Evolutionary conservation across 768 basidiomycete species (phyloP).

Genomic region (Cystobasidiopsis lactophilus): DNA sequence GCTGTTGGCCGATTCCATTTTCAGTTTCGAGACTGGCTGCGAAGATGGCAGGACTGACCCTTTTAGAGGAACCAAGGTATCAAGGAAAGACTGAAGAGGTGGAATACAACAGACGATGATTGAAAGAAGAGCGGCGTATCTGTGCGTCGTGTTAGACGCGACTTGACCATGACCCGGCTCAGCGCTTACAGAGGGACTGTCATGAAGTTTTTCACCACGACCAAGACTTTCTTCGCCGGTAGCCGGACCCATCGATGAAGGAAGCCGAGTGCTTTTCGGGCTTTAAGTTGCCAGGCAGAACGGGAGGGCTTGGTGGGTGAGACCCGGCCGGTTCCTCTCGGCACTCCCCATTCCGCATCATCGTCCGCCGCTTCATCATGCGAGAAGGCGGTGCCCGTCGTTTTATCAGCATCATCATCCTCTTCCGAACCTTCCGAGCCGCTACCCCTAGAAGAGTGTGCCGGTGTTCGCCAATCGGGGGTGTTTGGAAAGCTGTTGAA

Average conservation of each 20-base stretch:
- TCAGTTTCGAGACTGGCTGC: neutral
- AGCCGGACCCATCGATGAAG: conserved; percentile 18
- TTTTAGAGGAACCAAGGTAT: conserved; percentile 30
- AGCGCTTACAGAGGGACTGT: conserved; percentile 53
- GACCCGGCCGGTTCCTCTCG: conserved; percentile 10
- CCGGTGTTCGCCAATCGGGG: conserved; percentile 8
- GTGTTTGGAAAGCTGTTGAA: conserved; percentile 21
- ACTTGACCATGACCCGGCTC: neutral
- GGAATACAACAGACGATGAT: conserved; percentile 37
- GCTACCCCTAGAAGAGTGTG: neutral
- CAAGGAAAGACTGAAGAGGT: conserved; percentile 48
- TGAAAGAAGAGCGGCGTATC: conserved; percentile 14
- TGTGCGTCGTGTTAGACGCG: no score
- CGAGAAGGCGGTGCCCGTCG: neutral
- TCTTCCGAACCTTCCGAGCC: conserved; percentile 1
- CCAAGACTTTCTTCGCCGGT: conserved; percentile 7
- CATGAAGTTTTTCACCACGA: conserved; percentile 45
- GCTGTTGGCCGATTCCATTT: conserved; percentile 1
- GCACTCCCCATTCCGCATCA: conserved; percentile 4
- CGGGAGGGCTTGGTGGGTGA: neutral
- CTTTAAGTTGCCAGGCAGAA: conserved; percentile 12
- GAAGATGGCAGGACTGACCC: neutral
- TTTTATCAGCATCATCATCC: conserved; percentile 9
- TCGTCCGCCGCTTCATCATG: conserved; percentile 1
- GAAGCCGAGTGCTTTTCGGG: conserved; percentile 15